Conservation (phyloP, 768 basidiomycete species). For the Leccinum pellstonianum region DNA sequence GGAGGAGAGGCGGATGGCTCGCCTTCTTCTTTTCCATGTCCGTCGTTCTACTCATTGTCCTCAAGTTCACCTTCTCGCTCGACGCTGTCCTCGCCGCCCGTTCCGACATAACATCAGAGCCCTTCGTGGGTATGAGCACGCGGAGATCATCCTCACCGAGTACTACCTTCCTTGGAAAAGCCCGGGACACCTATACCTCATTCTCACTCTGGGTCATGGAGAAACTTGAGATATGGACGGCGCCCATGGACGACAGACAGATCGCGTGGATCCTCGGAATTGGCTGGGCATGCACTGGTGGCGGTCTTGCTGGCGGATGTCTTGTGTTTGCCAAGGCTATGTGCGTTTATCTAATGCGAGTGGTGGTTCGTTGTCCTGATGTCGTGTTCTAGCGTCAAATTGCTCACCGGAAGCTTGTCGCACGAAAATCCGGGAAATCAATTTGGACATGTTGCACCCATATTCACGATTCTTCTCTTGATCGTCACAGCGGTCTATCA, state of each 20-base stretch:
- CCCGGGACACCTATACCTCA: conserved; percentile 43
- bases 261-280: conserved; percentile 92
- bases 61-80: conserved; percentile 68
- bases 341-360: conserved; percentile 18
- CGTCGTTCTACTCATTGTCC: conserved; percentile 59
- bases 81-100: conserved; percentile 72
- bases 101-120: conserved; percentile 61
- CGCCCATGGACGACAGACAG: conserved; percentile 77
- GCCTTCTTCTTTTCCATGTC: conserved; percentile 83
- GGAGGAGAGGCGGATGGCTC: conserved; percentile 90
- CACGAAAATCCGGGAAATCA: conserved; percentile 84
- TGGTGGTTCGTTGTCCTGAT: conserved; percentile 7
- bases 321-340: conserved; percentile 74
- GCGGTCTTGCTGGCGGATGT: conserved; percentile 84
- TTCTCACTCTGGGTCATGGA: conserved; percentile 55
- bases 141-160: conserved; percentile 22
- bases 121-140: conserved; percentile 44
- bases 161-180: conserved; percentile 31
- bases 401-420: conserved; percentile 73
- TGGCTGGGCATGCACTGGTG: conserved; percentile 91
- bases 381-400: conserved; percentile 59
- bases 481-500: conserved; percentile 80
- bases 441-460: conserved; percentile 77
- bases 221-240: conserved; percentile 72
- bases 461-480: conserved; percentile 67